Conservation (phyloP, 345 rosid genomes). For the Aurinia saxatilis region DNA sequence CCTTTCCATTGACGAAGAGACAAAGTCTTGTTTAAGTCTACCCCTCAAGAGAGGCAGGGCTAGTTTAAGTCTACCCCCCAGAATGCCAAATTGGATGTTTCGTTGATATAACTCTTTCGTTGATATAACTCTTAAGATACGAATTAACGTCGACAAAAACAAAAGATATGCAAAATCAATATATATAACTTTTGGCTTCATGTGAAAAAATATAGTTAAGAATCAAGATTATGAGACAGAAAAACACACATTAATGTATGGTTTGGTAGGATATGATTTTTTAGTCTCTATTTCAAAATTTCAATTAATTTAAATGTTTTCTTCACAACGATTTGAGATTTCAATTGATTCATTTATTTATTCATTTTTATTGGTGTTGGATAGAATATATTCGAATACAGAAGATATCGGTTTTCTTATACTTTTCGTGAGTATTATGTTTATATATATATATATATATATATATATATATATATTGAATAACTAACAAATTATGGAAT, state of each 20-base stretch:
- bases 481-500: too few relatives aligned
- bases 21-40: conserved; percentile 1
- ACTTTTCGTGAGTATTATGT: too few relatives aligned
- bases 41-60: conserved; percentile 6
- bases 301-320: background rate
- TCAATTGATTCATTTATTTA: too few relatives aligned
- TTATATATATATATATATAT: too few relatives aligned
- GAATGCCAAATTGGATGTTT: conserved; percentile 1
- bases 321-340: too few relatives aligned
- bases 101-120: background rate
- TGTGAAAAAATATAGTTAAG: background rate
- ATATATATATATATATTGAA: too few relatives aligned
- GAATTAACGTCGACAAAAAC: background rate
- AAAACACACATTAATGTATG: background rate
- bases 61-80: background rate
- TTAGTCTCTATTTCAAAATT: background rate
- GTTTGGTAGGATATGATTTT: background rate
- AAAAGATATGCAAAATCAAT: background rate
- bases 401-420: too few relatives aligned
- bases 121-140: background rate
- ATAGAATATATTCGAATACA: too few relatives aligned
- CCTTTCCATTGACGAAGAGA: conserved; percentile 27
- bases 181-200: background rate
- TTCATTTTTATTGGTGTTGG: too few relatives aligned
- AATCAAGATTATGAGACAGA: background rate